These are phyloP conservation scores for Crithidia sp. DNA, from an alignment of 208 protist genomes.

Conservation along the genomic window DNA sequence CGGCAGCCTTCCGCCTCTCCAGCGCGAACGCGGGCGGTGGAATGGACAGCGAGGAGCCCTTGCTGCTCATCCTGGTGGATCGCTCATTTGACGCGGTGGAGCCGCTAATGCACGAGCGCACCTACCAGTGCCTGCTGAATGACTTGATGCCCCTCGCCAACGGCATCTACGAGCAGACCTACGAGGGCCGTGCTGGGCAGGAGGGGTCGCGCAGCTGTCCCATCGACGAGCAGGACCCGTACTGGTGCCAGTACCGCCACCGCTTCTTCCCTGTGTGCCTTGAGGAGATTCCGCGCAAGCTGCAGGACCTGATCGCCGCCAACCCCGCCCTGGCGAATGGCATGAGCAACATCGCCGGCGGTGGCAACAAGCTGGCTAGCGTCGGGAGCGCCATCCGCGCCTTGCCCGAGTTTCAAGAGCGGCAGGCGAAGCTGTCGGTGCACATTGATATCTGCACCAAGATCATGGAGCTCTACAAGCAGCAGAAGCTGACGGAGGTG, in stretches of 20 bases:
- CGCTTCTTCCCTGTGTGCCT: constrained; percentile 63
- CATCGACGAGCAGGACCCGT: constrained; percentile 74
- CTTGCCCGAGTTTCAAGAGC: constrained; percentile 73
- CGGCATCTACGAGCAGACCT: constrained; percentile 66
- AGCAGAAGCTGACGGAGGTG: constrained; percentile 55
- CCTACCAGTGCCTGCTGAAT: constrained; percentile 84
- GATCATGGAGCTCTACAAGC: constrained; percentile 65
- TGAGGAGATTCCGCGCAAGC: constrained; percentile 52
- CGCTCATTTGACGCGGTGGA: constrained; percentile 76
- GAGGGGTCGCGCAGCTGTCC: constrained; percentile 43
- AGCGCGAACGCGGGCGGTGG: constrained; percentile 11
- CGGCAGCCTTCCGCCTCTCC: constrained; percentile 41
- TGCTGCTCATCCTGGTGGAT: constrained; percentile 84
- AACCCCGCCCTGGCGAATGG: constrained; percentile 62
- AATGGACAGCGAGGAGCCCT: constrained; percentile 27
- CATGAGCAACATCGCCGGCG: constrained; percentile 22
- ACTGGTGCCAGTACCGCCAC: constrained; percentile 82
- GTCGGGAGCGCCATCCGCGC: constrained; percentile 66
- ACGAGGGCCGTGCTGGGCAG: constrained; percentile 44
- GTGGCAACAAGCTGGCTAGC: constrained; percentile 38
- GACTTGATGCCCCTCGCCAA: constrained; percentile 75
- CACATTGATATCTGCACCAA: constrained; percentile 87
- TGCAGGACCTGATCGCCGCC: constrained; percentile 63
- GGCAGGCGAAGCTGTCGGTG: constrained; percentile 74
- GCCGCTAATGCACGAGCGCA: constrained; percentile 84